Evolutionary conservation across 2,329 filamentous ascomycete genomes (phyloP).

Genomic region (Pseudogymnoascus sp.): DNA sequence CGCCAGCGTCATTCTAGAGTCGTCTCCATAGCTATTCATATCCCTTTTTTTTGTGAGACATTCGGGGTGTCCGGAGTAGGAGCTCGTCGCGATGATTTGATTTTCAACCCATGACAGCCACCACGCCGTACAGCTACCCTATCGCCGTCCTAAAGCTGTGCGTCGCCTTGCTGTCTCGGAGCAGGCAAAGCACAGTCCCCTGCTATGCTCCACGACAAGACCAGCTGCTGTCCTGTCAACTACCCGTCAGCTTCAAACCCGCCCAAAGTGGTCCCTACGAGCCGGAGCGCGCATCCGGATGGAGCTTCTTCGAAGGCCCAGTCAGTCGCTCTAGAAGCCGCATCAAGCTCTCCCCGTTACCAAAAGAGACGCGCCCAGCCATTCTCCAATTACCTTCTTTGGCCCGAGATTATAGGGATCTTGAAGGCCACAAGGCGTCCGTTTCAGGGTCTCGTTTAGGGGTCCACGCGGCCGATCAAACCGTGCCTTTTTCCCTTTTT

Average conservation of each 20-base stretch:
- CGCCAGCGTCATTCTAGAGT: not conserved
- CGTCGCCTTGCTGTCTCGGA: not conserved
- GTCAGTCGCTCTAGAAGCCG: not conserved
- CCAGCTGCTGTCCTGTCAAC: not conserved
- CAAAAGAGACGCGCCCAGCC: not conserved
- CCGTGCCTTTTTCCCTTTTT: not conserved
- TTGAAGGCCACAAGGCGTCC: not conserved
- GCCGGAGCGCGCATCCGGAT: not conserved
- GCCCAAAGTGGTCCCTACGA: not conserved
- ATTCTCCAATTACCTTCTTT: not conserved
- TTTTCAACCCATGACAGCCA: not conserved
- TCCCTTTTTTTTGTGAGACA: not conserved
- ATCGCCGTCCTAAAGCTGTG: not conserved
- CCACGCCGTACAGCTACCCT: not conserved
- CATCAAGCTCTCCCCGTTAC: not conserved
- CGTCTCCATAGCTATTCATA: not conserved
- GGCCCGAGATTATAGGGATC: not conserved
- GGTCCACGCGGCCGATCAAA: conserved; percentile 1
- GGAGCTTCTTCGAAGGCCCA: not conserved
- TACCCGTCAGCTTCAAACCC: not conserved
- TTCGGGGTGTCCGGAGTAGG: not conserved
- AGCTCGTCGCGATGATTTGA: not conserved
- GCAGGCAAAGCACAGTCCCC: not conserved
- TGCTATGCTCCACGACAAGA: not conserved
- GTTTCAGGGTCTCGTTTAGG: not conserved